Conservation (phyloP, 441 rosid genomes). For the Adansonia rubrostipa region DNA sequence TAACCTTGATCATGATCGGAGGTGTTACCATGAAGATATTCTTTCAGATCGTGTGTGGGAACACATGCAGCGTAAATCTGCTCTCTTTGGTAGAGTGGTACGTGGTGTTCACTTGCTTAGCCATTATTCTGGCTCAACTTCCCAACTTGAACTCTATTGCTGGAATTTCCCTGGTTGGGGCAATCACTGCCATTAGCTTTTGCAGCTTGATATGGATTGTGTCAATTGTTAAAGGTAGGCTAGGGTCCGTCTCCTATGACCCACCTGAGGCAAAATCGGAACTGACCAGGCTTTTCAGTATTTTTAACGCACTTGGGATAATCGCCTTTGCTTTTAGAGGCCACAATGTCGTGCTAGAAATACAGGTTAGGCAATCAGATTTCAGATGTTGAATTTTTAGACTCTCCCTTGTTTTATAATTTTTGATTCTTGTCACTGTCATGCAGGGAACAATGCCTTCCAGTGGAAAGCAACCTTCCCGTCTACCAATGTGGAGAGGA, state of each 20-base stretch:
- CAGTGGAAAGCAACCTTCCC: conserved; percentile 48
- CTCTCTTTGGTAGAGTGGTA: conserved; percentile 49
- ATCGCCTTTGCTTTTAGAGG: conserved; percentile 67
- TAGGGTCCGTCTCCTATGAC: conserved; percentile 35
- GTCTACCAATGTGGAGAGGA: conserved; percentile 65
- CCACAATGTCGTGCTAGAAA: conserved; percentile 65
- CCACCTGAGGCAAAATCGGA: conserved; percentile 27
- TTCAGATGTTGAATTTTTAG: background rate
- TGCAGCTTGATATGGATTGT: conserved; percentile 55
- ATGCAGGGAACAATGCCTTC: conserved; percentile 70
- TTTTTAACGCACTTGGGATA: conserved; percentile 55
- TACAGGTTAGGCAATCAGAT: conserved; percentile 45
- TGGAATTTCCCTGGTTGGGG: conserved; percentile 61
- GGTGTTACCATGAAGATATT: conserved; percentile 52
- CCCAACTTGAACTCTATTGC: conserved; percentile 71
- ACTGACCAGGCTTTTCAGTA: conserved; percentile 25
- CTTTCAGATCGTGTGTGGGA: conserved; percentile 44
- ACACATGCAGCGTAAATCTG: conserved; percentile 30
- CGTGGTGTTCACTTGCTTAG: conserved; percentile 47
- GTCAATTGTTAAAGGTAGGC: conserved; percentile 38
- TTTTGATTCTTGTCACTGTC: background rate
- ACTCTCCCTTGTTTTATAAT: background rate
- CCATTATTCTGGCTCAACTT: conserved; percentile 54
- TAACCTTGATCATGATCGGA: conserved; percentile 57
- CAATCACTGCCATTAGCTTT: conserved; percentile 56